A percentile compares a stretch with the other conserved stretches of the same genome.
Conservation (phyloP, 2,329 filamentous ascomycete genomes). For the Botryosphaeria agaves region DNA sequence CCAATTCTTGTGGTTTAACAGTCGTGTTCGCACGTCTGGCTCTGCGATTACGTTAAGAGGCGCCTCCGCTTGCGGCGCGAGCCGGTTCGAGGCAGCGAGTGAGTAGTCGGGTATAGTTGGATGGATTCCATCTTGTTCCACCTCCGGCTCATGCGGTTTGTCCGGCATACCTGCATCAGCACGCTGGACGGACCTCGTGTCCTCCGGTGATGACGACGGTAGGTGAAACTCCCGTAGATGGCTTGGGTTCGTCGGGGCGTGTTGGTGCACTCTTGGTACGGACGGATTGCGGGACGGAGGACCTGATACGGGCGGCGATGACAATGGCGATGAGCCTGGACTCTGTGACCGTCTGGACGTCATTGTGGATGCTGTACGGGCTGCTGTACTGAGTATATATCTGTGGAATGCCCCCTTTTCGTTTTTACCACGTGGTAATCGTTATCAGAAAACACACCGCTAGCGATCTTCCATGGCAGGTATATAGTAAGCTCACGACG, state of each 20-base stretch:
- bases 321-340: too few relatives aligned
- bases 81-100: constrained; percentile 13
- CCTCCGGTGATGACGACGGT: constrained; percentile 25
- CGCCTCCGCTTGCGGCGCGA: constrained; percentile 7
- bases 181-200: constrained; percentile 12
- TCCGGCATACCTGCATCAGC: constrained; percentile 8
- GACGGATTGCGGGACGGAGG: too few relatives aligned
- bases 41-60: constrained; percentile 11
- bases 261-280: constrained; percentile 8
- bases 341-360: too few relatives aligned
- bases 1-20: constrained; percentile 19
- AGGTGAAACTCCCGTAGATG: constrained; percentile 24
- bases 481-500: too few relatives aligned
- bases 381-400: too few relatives aligned
- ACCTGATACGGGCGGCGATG: too few relatives aligned
- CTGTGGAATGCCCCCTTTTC: too few relatives aligned
- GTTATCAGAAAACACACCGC: too few relatives aligned
- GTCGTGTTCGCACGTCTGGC: constrained; percentile 18
- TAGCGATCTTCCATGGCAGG: too few relatives aligned
- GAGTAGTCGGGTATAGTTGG: constrained; percentile 13
- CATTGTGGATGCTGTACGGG: too few relatives aligned
- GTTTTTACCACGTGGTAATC: too few relatives aligned
- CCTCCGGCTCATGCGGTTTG: constrained; percentile 5
- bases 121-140: constrained; percentile 11
- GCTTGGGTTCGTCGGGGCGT: constrained; percentile 19